Evolutionary conservation across 1,284 basidiomycete species (phyloP), one percentile per base, ranked within the genome.

Genomic region (Kwoniella shivajii): DNA sequence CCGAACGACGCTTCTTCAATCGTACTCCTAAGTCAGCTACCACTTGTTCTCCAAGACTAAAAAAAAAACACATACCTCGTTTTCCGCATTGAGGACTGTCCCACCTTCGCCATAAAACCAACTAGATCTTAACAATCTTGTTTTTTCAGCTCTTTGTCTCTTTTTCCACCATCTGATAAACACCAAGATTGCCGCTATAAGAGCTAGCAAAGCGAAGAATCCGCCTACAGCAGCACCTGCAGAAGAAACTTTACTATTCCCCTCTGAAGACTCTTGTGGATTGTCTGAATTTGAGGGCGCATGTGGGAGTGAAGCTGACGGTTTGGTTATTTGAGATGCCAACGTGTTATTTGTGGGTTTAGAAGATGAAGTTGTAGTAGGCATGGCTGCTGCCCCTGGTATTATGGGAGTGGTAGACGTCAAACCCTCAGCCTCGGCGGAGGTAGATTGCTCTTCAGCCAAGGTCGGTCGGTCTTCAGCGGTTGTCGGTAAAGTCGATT

Each of bases 31-130:
- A 31, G 27, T 31, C n/a, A 2, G 22, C 22, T 14, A 27, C 11
- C 13, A 34, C 11, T 16, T 14, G 31, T 10, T 34, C 10, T 31
- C 45, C 24, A 24, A 38, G 29, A 30, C 14, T n/a, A n/a, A n/a
- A n/a, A n/a, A n/a, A n/a, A n/a, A n/a, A 10, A 22, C 9, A 39
- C 51, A 42, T n/a, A 55, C 50, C 27, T 56, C 46, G 31, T 48
- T 39, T n/a, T 50, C 39, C 38, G 50, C 45, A 31, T 48, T 42
- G 7, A 30, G 33, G 7, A 61, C 60, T 44, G 68, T 63, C 1
- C 61, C 63, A 30, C n/a, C n/a, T n/a, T n/a, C n/a, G 14, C 64
- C 69, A 42, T 68, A 66, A 44, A 69, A 68, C 68, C 69, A 71
- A 42, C 59, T 64, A 11, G 52, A 57, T 27, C 69, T 33, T 38